Conservation (phyloP, 2,329 filamentous ascomycete species). For the Rutstroemia sp. region DNA sequence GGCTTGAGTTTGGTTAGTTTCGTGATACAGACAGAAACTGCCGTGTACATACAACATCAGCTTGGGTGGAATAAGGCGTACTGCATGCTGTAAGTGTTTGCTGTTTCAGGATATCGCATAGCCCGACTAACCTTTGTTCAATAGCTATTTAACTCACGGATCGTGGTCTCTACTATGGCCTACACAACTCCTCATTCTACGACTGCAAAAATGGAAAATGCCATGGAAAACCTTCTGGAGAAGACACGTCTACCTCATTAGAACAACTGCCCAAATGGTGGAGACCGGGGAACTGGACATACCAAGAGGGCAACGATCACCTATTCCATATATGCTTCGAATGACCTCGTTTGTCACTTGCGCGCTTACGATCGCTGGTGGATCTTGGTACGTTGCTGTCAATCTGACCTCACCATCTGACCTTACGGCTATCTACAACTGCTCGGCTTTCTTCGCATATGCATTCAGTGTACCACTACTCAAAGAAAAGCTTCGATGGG, state of each 20-base stretch:
- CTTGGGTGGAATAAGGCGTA: conserved; percentile 97
- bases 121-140: conserved; percentile 3
- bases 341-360: conserved; percentile 78
- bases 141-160: conserved; percentile 79
- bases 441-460: conserved; percentile 97
- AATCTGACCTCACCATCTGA: conserved; percentile 89
- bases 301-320: conserved; percentile 41
- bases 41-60: conserved; percentile 87
- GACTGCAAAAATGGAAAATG: conserved; percentile 68
- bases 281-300: conserved; percentile 69
- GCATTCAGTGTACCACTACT: conserved; percentile 89
- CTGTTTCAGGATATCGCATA: background rate
- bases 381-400: conserved; percentile 94
- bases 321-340: conserved; percentile 66
- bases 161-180: conserved; percentile 92
- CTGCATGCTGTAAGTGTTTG: conserved; percentile 74
- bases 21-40: conserved; percentile 90
- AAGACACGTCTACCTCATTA: conserved; percentile 54
- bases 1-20: conserved; percentile 79
- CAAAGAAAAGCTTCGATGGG: conserved; percentile 72
- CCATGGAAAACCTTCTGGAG: conserved; percentile 86
- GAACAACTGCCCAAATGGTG: conserved; percentile 75
- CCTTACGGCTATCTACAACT: conserved; percentile 97
- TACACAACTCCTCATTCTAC: conserved; percentile 69
- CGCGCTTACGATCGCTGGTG: conserved; percentile 80